Percentiles rank a stretch among this genome's conserved stretches.
phyloP scores from a whole-genome alignment of 2,329 filamentous ascomycete genomes.

The Biscogniauxia sp. region DNA sequence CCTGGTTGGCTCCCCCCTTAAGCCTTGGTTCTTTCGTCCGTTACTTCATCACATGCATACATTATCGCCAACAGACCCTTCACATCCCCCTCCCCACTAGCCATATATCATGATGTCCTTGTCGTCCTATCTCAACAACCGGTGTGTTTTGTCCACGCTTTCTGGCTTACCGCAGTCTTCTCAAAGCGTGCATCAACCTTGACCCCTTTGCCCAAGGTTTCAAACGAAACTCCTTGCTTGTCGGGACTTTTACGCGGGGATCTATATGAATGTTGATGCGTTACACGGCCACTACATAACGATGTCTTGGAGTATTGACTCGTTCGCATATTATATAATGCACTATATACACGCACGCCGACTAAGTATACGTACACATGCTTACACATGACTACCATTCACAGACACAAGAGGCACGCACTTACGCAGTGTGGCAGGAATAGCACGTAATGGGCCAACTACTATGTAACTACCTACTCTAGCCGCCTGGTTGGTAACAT shows the following conservation, averaged over 20 bases:
- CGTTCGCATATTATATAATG: neutral
- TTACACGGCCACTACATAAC: neutral
- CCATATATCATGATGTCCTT: neutral
- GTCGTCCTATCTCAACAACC: neutral
- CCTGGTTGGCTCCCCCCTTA: neutral
- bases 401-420: neutral
- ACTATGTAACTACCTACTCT: too few species aligned
- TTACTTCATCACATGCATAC: neutral
- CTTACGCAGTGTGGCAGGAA: neutral
- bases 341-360: too few species aligned
- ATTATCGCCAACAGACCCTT: neutral
- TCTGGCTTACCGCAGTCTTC: neutral
- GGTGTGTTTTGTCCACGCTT: neutral
- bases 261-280: neutral
- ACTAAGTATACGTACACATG: too few species aligned
- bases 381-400: neutral
- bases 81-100: neutral
- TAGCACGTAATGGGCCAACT: neutral
- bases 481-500: neutral
- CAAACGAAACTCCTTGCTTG: neutral
- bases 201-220: neutral
- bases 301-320: neutral
- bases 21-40: neutral
- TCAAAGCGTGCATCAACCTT: neutral
- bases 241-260: neutral